Percentiles rank a stretch among this genome's conserved stretches.
These are phyloP conservation scores for Pistacia atlantica DNA, from an alignment of 345 rosid species.

Conservation along the genomic window DNA sequence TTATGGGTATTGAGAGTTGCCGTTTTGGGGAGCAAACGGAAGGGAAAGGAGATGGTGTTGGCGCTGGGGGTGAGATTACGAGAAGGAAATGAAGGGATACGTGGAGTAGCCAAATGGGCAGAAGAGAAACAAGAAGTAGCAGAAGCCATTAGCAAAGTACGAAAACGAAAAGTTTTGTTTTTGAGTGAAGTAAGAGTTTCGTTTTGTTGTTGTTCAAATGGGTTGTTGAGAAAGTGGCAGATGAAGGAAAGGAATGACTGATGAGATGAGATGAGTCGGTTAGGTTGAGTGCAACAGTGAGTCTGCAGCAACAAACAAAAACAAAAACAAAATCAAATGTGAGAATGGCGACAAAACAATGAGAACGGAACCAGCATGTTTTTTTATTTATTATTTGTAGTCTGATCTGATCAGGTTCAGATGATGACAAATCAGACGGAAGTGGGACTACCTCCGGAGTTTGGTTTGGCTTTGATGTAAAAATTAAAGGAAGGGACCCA, in stretches of 20 bases:
- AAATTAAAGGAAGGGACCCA: background rate
- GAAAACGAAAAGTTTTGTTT: background rate
- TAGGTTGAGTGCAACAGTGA: background rate
- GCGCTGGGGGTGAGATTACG: background rate
- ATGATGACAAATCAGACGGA: background rate
- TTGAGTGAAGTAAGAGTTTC: background rate
- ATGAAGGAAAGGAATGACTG: background rate
- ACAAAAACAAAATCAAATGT: background rate
- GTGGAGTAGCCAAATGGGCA: conserved; percentile 15
- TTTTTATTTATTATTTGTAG: background rate
- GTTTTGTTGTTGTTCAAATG: too few species aligned
- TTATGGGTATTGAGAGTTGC: conserved; percentile 22
- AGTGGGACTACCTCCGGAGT: background rate
- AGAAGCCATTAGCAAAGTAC: conserved; percentile 26
- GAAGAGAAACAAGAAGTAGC: conserved; percentile 18
- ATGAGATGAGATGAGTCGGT: background rate
- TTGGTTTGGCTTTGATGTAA: background rate
- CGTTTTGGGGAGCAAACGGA: conserved; percentile 29
- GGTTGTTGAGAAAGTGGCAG: too few species aligned
- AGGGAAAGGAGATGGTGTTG: conserved; percentile 34
- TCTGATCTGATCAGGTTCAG: background rate
- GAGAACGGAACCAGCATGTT: conserved; percentile 5
- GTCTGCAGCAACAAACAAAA: background rate
- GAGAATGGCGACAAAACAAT: too few species aligned
- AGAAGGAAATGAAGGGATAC: background rate